Conservation (phyloP, 2,329 filamentous ascomycete species). For the Venturia nashicola region DNA sequence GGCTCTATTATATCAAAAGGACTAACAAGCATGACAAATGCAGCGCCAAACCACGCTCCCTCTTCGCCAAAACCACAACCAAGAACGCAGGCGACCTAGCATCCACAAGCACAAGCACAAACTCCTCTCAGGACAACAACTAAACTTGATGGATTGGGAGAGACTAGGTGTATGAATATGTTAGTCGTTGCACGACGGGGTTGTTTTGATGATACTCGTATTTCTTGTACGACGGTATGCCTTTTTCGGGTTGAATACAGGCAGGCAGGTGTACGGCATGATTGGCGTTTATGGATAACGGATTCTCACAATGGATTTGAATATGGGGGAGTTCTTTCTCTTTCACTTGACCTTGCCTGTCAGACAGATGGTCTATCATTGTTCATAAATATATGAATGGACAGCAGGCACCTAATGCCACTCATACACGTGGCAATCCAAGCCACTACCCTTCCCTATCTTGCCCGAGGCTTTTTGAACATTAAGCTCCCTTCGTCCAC, state of each 20-base stretch:
- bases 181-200: neutral
- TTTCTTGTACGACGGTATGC: neutral
- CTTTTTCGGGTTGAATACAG: neutral
- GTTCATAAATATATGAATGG: neutral
- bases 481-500: too few relatives aligned
- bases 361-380: neutral
- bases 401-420: neutral
- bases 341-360: neutral
- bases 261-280: neutral
- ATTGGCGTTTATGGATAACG: neutral
- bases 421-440: neutral
- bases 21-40: neutral
- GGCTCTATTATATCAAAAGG: neutral
- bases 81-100: conserved; percentile 24
- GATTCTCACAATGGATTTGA: neutral
- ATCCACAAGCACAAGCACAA: conserved; percentile 11
- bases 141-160: neutral
- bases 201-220: neutral
- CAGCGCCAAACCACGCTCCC: conserved; percentile 14
- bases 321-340: neutral
- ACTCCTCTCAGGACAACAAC: neutral
- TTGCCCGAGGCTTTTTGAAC: too few relatives aligned
- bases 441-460: neutral
- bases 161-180: neutral
- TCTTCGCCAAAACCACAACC: conserved; percentile 29